Conservation (phyloP, 2,329 filamentous ascomycete species). For the Sarocladium oryzae region DNA sequence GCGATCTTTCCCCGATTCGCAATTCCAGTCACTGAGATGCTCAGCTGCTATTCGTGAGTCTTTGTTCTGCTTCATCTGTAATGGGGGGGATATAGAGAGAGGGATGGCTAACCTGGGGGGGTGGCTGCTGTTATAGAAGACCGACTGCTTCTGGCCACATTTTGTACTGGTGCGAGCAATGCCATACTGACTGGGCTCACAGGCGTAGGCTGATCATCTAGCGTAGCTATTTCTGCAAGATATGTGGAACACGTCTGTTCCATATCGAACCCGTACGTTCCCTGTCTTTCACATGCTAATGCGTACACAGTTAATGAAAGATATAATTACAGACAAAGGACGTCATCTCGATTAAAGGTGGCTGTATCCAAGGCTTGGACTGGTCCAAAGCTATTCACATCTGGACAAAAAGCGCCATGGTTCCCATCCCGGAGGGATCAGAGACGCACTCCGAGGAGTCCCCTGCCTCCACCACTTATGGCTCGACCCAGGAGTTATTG, state of each 20-base stretch:
- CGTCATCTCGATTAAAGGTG: slow-evolving; percentile 60
- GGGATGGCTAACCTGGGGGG: not conserved
- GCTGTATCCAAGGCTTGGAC: slow-evolving; percentile 57
- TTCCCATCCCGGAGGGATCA: slow-evolving; percentile 60
- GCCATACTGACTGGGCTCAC: not conserved
- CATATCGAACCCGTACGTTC: slow-evolving; percentile 50
- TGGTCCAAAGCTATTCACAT: slow-evolving; percentile 58
- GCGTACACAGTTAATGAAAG: no score
- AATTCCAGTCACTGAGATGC: slow-evolving; percentile 40
- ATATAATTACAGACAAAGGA: slow-evolving; percentile 40
- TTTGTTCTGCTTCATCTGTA: not conserved
- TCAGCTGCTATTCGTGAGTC: slow-evolving; percentile 52
- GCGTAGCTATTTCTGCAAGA: slow-evolving; percentile 56
- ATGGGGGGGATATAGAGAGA: not conserved
- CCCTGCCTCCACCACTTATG: slow-evolving; percentile 32
- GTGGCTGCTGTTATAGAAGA: slow-evolving; percentile 35
- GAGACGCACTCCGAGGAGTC: slow-evolving; percentile 52
- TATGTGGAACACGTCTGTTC: slow-evolving; percentile 59
- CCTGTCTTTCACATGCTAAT: slow-evolving; percentile 3
- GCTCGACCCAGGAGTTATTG: slow-evolving; percentile 36
- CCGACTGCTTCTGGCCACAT: slow-evolving; percentile 49
- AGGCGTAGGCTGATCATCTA: not conserved
- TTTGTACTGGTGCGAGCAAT: slow-evolving; percentile 46
- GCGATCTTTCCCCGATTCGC: slow-evolving; percentile 64
- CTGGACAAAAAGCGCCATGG: slow-evolving; percentile 61